Base-by-base conservation (phyloP, 495 filamentous ascomycete genomes). In the Hypoxylon trugodes region DNA sequence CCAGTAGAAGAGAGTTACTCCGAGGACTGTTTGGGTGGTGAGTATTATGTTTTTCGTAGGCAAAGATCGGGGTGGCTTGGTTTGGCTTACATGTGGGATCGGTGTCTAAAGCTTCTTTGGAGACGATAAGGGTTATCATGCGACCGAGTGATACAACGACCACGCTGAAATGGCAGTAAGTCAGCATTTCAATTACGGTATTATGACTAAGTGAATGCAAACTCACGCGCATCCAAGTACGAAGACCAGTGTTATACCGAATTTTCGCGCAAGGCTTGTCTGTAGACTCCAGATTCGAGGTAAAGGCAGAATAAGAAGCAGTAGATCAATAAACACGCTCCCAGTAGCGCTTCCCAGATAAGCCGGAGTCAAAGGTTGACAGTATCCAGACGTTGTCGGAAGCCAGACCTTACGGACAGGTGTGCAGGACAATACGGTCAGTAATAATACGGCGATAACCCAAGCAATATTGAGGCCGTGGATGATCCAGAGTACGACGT, bases 251-350 rank as follows among this genome's bases (percentile, higher is more conserved):
- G 58, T 73, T n/a, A 75, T 48, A 0, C 56, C 57, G 18, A 61
- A 36, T 45, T 69, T 75, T 36, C 72, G 56, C 1, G 51, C 48
- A 13, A 3, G 53, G 3, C 54, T 66, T 49, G 69, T 69, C 25
- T 73, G 69, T 4, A 76, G 51, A 2, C 32, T 30, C 74, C 74
- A 76, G 26, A 76, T 55, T 38, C 72, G 66, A 1, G 74, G 74
- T 26, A 76, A 61, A 4, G 74, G 74, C 10, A 76, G 35, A 30
- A 60, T 61, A 5, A 76, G 41, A 19, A 76, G 69, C 8, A 73
- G 59, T 9, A 76, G 52, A 62, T 76, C 74, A 16, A 70, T 74
- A n/a, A 71, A 24, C 1, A 77, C 54, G 33, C 54, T 59, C 1
- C 42, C 24, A 47, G 68, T 69, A 7, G 67, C 54, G 22, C 43